Percentiles rank a stretch among this genome's conserved stretches.
These are phyloP conservation scores for Pseudopithomyces chartarum DNA, from an alignment of 2,329 filamentous ascomycete genomes.

Conservation along the genomic window DNA sequence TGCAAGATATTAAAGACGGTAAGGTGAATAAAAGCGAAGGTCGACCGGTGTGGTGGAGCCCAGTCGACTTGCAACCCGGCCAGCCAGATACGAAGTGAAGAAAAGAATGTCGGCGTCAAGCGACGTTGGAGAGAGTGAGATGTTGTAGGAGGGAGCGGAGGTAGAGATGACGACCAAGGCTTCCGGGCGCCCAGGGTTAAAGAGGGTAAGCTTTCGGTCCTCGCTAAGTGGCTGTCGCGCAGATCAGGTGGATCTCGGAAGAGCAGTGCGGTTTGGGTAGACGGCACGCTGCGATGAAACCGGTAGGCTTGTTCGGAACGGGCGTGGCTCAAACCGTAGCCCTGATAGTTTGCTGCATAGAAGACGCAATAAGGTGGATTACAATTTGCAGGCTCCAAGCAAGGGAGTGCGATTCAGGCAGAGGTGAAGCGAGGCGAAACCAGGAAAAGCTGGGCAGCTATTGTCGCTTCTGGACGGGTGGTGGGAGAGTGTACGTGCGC, in stretches of 20 bases:
- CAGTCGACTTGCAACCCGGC: constrained; percentile 47
- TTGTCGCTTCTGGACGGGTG: constrained; percentile 23
- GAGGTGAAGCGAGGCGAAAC: constrained; percentile 29
- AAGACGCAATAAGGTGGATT: constrained; percentile 24
- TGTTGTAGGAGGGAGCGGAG: constrained; percentile 33
- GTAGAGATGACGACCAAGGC: constrained; percentile 38
- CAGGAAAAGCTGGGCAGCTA: constrained; percentile 20
- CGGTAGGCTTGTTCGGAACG: constrained; percentile 32
- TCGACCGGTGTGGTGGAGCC: constrained; percentile 37
- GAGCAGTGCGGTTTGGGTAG: constrained; percentile 34
- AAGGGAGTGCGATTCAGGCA: constrained; percentile 26
- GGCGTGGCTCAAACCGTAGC: constrained; percentile 43
- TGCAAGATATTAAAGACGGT: constrained; percentile 42
- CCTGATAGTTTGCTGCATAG: constrained; percentile 37
- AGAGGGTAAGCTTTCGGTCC: constrained; percentile 34
- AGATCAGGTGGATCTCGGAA: constrained; percentile 41
- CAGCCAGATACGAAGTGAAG: constrained; percentile 49
- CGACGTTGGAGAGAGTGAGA: constrained; percentile 31
- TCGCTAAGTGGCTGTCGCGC: constrained; percentile 26
- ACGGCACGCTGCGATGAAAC: constrained; percentile 45
- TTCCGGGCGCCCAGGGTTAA: constrained; percentile 41
- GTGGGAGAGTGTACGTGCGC: constrained; percentile 28
- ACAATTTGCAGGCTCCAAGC: constrained; percentile 29
- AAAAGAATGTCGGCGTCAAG: constrained; percentile 46
- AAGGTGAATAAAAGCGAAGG: constrained; percentile 36